Conservation (phyloP, 768 basidiomycete genomes). For the Artomyces pyxidatus region DNA sequence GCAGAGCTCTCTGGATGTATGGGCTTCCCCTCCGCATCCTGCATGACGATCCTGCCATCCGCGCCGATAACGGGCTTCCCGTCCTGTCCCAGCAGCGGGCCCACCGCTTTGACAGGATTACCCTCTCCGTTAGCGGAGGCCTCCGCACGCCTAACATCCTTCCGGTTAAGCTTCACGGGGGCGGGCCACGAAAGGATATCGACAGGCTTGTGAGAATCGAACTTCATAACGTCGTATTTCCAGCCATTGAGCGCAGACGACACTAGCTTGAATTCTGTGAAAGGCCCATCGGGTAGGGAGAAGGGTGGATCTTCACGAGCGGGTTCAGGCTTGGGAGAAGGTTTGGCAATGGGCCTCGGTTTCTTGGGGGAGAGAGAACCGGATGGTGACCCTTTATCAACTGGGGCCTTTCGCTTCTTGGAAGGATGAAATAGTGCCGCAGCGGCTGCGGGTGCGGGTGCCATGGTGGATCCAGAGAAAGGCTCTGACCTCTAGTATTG, state of each 20-base stretch:
- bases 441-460: no score
- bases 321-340: conserved; percentile 9
- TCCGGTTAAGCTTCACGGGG: conserved; percentile 84
- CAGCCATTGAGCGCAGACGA: conserved; percentile 77
- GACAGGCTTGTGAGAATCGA: conserved; percentile 65
- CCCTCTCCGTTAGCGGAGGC: conserved; percentile 23
- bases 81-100: conserved; percentile 73
- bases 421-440: no score
- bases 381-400: no score
- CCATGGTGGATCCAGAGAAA: no score
- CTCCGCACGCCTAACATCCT: conserved; percentile 57
- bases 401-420: no score
- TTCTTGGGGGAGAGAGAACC: conserved; percentile 9
- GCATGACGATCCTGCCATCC: conserved; percentile 75
- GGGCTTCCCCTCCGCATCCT: conserved; percentile 68
- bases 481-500: no score
- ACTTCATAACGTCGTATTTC: conserved; percentile 93
- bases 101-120: conserved; percentile 42
- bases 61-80: conserved; percentile 76
- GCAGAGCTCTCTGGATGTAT: conserved; percentile 39
- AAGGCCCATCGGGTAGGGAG: conserved; percentile 55
- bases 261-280: conserved; percentile 70
- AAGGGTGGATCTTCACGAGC: conserved; percentile 25
- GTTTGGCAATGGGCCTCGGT: conserved; percentile 5
- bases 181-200: conserved; percentile 61